Base-by-base conservation (phyloP, 108 stramenopile genomes). In the Conticribra weissflogii region DNA sequence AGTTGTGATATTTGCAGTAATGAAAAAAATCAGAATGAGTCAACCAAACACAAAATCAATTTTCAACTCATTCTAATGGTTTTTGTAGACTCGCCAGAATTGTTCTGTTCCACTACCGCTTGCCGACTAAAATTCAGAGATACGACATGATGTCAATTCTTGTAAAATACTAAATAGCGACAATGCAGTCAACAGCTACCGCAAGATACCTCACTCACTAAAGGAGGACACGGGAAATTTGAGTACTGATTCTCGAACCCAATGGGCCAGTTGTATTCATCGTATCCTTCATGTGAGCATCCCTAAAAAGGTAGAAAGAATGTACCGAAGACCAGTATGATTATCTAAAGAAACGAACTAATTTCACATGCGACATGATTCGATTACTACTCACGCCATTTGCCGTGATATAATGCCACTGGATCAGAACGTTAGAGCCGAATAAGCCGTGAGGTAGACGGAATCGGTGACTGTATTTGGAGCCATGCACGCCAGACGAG, bases 331-430 rank as follows among this genome's bases (percentile, higher is more conserved):
- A n/a, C n/a, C n/a, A n/a, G n/a, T n/a, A n/a, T n/a, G n/a, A n/a
- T n/a, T n/a, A n/a, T n/a, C n/a, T n/a, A n/a, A n/a, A n/a, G n/a
- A n/a, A n/a, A n/a, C n/a, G n/a, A n/a, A n/a, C n/a, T n/a, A n/a
- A n/a, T n/a, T n/a, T n/a, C n/a, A n/a, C n/a, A n/a, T n/a, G n/a
- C n/a, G n/a, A n/a, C n/a, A n/a, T n/a, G n/a, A n/a, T n/a, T n/a
- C n/a, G n/a, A n/a, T n/a, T n/a, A n/a, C n/a, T n/a, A n/a, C n/a
- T n/a, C n/a, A n/a, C 54, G 29, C 30, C 44, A 44, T 81, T 81
- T 58, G 54, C 81, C 12, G 81, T 76, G 1, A 76, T 19, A 56
- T 74, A 81, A 17, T 58, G 62, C 81, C 81, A 81, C 63, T 81
- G 81, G 21, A 81, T 64, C 16, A 81, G 30, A 15, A 74, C 74